Evolutionary conservation across 2,329 filamentous ascomycete genomes (phyloP), one percentile per base, ranked within the genome.

Genomic region (Fusarium anthophilum): DNA sequence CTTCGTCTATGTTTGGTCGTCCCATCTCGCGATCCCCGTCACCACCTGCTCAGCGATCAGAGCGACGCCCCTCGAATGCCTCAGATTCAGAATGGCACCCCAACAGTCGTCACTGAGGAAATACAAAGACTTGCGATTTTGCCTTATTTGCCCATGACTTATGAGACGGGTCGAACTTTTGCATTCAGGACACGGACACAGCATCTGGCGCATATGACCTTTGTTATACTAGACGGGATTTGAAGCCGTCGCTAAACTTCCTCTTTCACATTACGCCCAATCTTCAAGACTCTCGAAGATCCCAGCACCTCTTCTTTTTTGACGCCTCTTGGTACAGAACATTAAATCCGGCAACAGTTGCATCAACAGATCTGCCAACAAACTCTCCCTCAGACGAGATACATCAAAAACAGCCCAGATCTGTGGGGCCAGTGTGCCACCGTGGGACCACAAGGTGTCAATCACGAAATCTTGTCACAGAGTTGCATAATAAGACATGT

Each of bases 1-100:
- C 73, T 64, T 80, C 74, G 63, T 79, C 77, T 38, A 65, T 78
- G 64, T 37, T 59, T 10, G 41, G 56, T 28, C 72, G 75, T 26
- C 75, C 75, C 39, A 63, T 76, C 47, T 79, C 77, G 30, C 77
- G 77, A 66, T 79, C 77, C 13, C 74, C 76, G 35, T 78, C 76
- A 41, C 77, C 77, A 69, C 75, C 77, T 24, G 75, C 76, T 45
- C 74, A 70, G 43, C 74, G 76, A 67, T 75, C 76, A 55, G 76
- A 77, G 43, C 69, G 76, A 68, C 75, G 76, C 28, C 67, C 69
- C 15, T 78, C 76, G 4, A 77, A 76, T 8, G 76, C 76, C 26
- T 78, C 76, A 22, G 76, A 78, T 57, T 72, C 73, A 35, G 76
- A 78, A 59, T 78, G 76, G 76, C 66, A 60, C 32, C 60, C 69